Base-by-base conservation (phyloP, 768 basidiomycete species). In the Thelephora ganbajun region DNA sequence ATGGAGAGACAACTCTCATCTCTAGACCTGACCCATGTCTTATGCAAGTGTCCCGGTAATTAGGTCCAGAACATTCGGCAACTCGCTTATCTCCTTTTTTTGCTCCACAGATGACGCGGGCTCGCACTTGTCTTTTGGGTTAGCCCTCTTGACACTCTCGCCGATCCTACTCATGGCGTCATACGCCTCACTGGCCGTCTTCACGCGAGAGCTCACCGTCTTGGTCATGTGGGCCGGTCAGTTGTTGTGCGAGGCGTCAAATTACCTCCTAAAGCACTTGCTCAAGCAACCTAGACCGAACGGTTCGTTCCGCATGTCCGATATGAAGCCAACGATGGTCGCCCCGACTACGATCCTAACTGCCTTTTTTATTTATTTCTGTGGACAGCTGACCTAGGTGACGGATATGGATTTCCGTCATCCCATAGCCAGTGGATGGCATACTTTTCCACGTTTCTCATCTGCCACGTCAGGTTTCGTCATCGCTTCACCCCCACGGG, bases 341-440 rank as follows among this genome's bases (percentile, higher is more conserved):
- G 9, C 6, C 16, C 35, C 22, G 35, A 22, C 16, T 6, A 20
- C 43, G 30, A 16, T 34, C 22, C 14, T 30, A 9, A 30, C 26
- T 9, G 26, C 26, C 5, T 30, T 30, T 9, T 9, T 9, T 4
- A 9, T 9, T 35, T 43, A 19, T 7, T 49, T 13, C 43, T 43
- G 35, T 43, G 11, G 41, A 11, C 55, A 81, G 81, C 69, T 37
- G 71, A 69, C 48, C 61, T 76, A 43, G 80, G 79, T 16, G 72
- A 72, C 47, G 87, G 87, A 12, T 90, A 88, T 57, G 88, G 86
- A 6, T 90, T 90, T 55, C 88, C 88, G 0, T 89, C 87, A 0
- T 88, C 85, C 12, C 88, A 91, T 57, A 86, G 84, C 61, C 88
- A 91, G 62, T 88, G 81, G 60, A 89, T 91, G 88, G 88, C 78